A percentile compares a stretch with the other conserved stretches of the same genome.
phyloP scores from a whole-genome alignment of 2,329 filamentous ascomycete species.

The Colletotrichum spaethianum region DNA sequence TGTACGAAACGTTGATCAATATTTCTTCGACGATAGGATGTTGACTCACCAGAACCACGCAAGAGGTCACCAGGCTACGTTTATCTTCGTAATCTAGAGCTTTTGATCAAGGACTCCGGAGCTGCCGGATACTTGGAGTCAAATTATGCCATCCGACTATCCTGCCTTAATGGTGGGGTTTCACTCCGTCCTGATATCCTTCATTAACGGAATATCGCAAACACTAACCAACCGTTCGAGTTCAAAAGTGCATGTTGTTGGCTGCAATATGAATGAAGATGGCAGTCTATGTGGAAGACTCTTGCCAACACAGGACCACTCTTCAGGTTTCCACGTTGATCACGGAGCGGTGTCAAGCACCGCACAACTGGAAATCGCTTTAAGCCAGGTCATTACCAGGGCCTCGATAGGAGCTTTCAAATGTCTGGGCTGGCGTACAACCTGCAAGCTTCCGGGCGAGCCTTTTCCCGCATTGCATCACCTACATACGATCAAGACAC shows the following conservation, averaged over 20 bases:
- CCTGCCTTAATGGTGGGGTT: neutral
- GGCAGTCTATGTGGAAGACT: neutral
- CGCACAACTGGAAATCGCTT: constrained; percentile 17
- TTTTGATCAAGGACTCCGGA: neutral
- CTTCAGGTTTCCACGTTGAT: neutral
- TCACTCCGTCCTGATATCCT: neutral
- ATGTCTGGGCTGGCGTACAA: constrained; percentile 31
- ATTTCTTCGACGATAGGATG: neutral
- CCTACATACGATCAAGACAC: constrained; percentile 33
- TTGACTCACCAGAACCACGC: constrained; percentile 14
- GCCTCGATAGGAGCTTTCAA: constrained; percentile 18
- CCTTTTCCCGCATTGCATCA: constrained; percentile 26
- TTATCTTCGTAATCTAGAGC: neutral
- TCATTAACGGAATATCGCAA: neutral
- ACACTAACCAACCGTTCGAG: neutral
- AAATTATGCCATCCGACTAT: constrained; percentile 10
- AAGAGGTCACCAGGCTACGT: neutral
- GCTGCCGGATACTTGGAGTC: constrained; percentile 17
- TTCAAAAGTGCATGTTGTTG: neutral
- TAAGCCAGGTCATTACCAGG: constrained; percentile 20
- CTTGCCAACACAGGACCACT: neutral
- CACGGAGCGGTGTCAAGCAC: constrained; percentile 19
- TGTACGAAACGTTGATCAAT: constrained; percentile 13
- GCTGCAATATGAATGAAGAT: neutral
- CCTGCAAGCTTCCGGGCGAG: constrained; percentile 37